Evolutionary conservation across 140 eudicot species (phyloP).

Genomic region (Erigeron philadelphicus): DNA sequence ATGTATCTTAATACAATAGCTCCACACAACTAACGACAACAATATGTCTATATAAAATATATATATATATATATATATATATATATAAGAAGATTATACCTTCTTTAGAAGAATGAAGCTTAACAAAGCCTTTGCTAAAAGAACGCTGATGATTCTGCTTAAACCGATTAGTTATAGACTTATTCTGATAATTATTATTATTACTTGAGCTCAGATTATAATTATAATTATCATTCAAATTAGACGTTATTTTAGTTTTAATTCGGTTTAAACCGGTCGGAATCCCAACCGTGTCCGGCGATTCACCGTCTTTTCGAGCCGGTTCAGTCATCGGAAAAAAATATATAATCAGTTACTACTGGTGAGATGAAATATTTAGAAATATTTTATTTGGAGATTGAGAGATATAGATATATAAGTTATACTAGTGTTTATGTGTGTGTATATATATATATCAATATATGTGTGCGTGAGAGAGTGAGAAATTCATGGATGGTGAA

Average conservation of each 20-base stretch:
- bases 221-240: constrained; percentile 26
- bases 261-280: constrained; percentile 81
- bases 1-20: background rate
- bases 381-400: constrained; percentile 3
- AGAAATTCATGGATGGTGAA: constrained; percentile 35
- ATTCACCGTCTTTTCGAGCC: constrained; percentile 46
- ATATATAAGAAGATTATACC: constrained; percentile 27
- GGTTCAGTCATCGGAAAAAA: constrained; percentile 42
- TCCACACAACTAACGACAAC: too few species aligned
- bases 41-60: background rate
- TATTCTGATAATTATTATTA: constrained; percentile 13
- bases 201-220: constrained; percentile 22
- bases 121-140: constrained; percentile 34
- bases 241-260: constrained; percentile 49
- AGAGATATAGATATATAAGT: constrained; percentile 24
- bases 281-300: constrained; percentile 51
- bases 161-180: constrained; percentile 34
- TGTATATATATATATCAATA: background rate
- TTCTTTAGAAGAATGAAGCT: constrained; percentile 45
- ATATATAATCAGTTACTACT: background rate
- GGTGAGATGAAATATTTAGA: constrained; percentile 19
- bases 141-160: constrained; percentile 43
- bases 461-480: constrained; percentile 7
- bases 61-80: background rate
- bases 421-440: background rate